Base-by-base conservation (phyloP, 2,329 filamentous ascomycete species). In the Rutstroemia sydowiana region DNA sequence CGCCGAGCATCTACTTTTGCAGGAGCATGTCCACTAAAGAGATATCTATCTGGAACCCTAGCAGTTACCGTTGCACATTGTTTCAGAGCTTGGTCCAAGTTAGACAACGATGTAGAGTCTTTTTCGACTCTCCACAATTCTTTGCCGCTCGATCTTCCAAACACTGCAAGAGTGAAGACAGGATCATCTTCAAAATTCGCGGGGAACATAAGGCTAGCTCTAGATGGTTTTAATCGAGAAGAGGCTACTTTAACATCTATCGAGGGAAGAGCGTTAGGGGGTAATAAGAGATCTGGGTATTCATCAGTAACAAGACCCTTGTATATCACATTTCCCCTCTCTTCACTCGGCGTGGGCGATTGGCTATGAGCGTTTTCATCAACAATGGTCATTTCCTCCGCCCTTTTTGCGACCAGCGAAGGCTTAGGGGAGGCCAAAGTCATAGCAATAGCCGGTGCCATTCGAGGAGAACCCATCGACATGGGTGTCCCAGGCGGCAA, bases 61-160 rank as follows among this genome's bases (percentile, higher is more conserved):
- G 84, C 86, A 10, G 79, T 79, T 62, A 95, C 90, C 5, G 76
- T 71, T n/a, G 79, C 71, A 42, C 84, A 80, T 51, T 87, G 81
- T 67, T 88, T 91, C 56, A 98, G 71, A 53, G 87, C 82, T 51
- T 88, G 79, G 65, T 97, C 92, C 32, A 98, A 75, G 58, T 85
- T 83, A n/a, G 82, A 78, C 26, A 98, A 73, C 26, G 92, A 89
- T 13, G 79, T 73, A 3, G 88, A 87, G 55, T 95, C 89, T 69
- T 98, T 98, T 70, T 98, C 93, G 6, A 95, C 82, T 28, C 92
- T 83, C 92, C 93, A 97, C 10, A 98, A 74, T 66, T 97, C 92
- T 51, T 78, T 79, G 3, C 79, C 74, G 56, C 89, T 82, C 0
- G 83, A 84, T 50, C 91, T 83, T 9, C 87, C 87, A 61, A 89